phyloP scores from a whole-genome alignment of 1,284 basidiomycete species.

The Lignosus rhinocerotis region DNA sequence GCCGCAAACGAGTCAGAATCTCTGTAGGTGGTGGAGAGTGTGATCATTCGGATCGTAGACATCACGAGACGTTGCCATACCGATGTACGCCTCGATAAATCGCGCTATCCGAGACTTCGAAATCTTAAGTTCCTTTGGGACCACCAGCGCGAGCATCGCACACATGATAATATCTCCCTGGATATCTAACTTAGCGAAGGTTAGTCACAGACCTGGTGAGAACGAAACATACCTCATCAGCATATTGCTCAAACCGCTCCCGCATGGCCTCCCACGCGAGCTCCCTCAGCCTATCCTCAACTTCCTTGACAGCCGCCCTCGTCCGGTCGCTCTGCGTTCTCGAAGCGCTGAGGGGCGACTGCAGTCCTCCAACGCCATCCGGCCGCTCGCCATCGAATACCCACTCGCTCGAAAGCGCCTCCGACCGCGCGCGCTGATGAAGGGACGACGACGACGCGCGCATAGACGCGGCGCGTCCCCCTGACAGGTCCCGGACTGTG shows the following conservation, averaged over 20 bases:
- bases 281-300: conserved; percentile 53
- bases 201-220: background rate
- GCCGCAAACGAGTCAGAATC: conserved; percentile 54
- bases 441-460: conserved; percentile 15
- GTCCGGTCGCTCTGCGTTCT: conserved; percentile 36
- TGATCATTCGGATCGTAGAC: background rate
- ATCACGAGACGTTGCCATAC: conserved; percentile 36
- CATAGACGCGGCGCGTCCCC: conserved; percentile 5
- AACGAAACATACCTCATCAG: conserved; percentile 50
- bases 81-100: conserved; percentile 72
- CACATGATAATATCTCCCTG: conserved; percentile 80
- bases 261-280: conserved; percentile 58
- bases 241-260: conserved; percentile 59
- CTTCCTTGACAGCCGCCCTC: conserved; percentile 44
- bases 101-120: conserved; percentile 42
- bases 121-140: conserved; percentile 54
- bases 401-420: conserved; percentile 19
- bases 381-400: conserved; percentile 8
- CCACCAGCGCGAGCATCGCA: conserved; percentile 64
- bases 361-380: background rate
- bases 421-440: conserved; percentile 20
- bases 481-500: conserved; percentile 19
- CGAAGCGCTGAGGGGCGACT: conserved; percentile 4
- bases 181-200: background rate
- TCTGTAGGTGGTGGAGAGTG: conserved; percentile 44